A percentile compares a stretch with the other conserved stretches of the same genome.
phyloP scores from a whole-genome alignment of 2,329 filamentous ascomycete species.

The Aspergillus brunneoviolaceus region DNA sequence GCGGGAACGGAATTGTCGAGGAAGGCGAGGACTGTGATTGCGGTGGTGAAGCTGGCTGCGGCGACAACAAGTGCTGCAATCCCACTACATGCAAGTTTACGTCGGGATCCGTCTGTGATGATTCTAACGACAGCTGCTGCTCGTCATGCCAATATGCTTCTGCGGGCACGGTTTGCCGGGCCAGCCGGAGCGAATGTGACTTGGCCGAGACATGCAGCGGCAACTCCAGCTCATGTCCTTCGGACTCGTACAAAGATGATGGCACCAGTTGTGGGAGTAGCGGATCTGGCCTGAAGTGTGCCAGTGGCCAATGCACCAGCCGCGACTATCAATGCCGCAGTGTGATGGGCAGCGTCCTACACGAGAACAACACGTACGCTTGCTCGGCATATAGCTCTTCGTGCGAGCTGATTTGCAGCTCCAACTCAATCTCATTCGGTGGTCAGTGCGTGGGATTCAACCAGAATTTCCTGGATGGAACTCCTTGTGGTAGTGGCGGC shows the following conservation, averaged over 20 bases:
- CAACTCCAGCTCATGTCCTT: slow-evolving; percentile 68
- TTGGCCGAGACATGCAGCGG: slow-evolving; percentile 81
- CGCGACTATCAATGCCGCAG: slow-evolving; percentile 85
- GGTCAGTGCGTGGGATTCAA: slow-evolving; percentile 69
- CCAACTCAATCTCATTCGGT: slow-evolving; percentile 60
- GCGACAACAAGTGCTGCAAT: slow-evolving; percentile 77
- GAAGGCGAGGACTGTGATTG: slow-evolving; percentile 94
- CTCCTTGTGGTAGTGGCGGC: slow-evolving; percentile 76
- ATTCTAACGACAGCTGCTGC: slow-evolving; percentile 51
- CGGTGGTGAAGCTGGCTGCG: slow-evolving; percentile 72
- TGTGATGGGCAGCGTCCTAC: slow-evolving; percentile 72
- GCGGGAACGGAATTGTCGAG: slow-evolving; percentile 97
- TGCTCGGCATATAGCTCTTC: slow-evolving; percentile 63
- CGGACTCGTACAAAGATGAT: slow-evolving; percentile 67
- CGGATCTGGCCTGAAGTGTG: slow-evolving; percentile 65
- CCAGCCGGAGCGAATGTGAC: slow-evolving; percentile 78
- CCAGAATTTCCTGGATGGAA: slow-evolving; percentile 94
- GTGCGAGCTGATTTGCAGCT: slow-evolving; percentile 75
- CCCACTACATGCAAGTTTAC: slow-evolving; percentile 83
- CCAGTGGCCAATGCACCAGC: slow-evolving; percentile 91
- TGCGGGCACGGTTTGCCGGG: slow-evolving; percentile 72
- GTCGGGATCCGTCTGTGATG: slow-evolving; percentile 69
- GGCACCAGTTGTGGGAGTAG: slow-evolving; percentile 67
- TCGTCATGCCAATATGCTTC: slow-evolving; percentile 46
- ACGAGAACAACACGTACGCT: slow-evolving; percentile 74